phyloP scores from a whole-genome alignment of 139 green algal species.

The Pleodorina starrii region DNA sequence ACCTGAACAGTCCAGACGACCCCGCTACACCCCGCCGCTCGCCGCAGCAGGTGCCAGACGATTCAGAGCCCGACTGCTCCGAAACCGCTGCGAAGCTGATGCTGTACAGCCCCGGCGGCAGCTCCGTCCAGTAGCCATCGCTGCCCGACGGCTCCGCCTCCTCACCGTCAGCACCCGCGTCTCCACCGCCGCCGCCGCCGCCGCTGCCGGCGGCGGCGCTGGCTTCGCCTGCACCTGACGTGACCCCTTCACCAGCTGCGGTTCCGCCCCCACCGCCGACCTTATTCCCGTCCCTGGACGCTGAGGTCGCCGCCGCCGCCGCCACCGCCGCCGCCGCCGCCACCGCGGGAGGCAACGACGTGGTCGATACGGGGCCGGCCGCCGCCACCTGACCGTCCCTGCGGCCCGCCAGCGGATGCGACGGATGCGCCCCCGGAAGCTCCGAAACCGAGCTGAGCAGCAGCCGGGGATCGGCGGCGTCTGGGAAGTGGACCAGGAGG shows the following conservation, averaged over 20 bases:
- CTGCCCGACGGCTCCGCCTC: slow-evolving; percentile 4
- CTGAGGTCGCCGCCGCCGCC: too few species aligned
- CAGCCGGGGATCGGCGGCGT: slow-evolving; percentile 52
- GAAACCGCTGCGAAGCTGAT: background rate
- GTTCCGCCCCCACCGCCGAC: slow-evolving; percentile 51
- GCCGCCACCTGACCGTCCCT: too few species aligned
- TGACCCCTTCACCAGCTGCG: slow-evolving; percentile 45
- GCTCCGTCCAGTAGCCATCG: slow-evolving; percentile 37
- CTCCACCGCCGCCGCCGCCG: background rate
- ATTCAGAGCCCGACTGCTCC: too few species aligned
- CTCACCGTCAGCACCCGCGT: background rate
- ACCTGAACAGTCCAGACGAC: too few species aligned
- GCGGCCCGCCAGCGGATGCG: too few species aligned
- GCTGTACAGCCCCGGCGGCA: slow-evolving; percentile 42
- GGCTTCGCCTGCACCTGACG: background rate
- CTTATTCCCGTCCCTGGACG: too few species aligned
- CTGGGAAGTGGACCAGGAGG: slow-evolving; percentile 78
- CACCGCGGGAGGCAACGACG: background rate
- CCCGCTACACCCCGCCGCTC: too few species aligned
- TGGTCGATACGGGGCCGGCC: too few species aligned
- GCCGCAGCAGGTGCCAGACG: too few species aligned
- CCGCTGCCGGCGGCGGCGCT: too few species aligned
- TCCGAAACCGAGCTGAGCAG: slow-evolving; percentile 62
- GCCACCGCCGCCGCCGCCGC: background rate
- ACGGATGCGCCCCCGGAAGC: background rate